Percentiles rank a stretch among this genome's conserved stretches.
Evolutionary conservation across 179 eudicot species (phyloP).

Genomic region (Drosera spatulata): DNA sequence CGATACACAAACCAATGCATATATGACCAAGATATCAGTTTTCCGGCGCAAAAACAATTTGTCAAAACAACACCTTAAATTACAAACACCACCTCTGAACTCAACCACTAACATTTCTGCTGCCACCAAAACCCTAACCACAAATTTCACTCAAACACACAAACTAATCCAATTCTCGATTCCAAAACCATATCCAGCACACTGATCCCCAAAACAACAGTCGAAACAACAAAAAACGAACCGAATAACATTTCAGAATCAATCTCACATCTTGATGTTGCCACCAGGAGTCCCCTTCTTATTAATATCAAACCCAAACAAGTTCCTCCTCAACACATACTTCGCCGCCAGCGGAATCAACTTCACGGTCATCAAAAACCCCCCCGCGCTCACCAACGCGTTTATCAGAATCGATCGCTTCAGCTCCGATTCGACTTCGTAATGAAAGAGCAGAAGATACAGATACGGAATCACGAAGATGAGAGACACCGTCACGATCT

Average conservation of each 20-base stretch:
- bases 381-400: constrained; percentile 42
- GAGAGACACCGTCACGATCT: constrained; percentile 31
- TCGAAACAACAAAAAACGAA: neutral
- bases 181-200: too few species aligned
- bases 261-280: constrained; percentile 56
- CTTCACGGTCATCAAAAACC: constrained; percentile 39
- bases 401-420: constrained; percentile 60
- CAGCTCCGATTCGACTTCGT: constrained; percentile 38
- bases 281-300: constrained; percentile 90
- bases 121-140: too few species aligned
- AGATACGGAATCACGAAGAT: constrained; percentile 55
- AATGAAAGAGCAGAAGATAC: constrained; percentile 51
- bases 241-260: neutral
- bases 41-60: too few species aligned
- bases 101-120: too few species aligned
- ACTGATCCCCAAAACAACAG: neutral
- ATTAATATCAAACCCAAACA: constrained; percentile 89
- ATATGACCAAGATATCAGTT: too few species aligned
- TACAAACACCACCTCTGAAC: too few species aligned
- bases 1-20: too few species aligned
- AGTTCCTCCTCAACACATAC: constrained; percentile 56
- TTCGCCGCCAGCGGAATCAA: constrained; percentile 82
- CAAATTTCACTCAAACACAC: neutral
- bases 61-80: too few species aligned
- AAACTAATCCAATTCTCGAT: neutral